These are phyloP conservation scores for Boletus subparvulus DNA, from an alignment of 768 basidiomycete genomes.

Conservation along the genomic window DNA sequence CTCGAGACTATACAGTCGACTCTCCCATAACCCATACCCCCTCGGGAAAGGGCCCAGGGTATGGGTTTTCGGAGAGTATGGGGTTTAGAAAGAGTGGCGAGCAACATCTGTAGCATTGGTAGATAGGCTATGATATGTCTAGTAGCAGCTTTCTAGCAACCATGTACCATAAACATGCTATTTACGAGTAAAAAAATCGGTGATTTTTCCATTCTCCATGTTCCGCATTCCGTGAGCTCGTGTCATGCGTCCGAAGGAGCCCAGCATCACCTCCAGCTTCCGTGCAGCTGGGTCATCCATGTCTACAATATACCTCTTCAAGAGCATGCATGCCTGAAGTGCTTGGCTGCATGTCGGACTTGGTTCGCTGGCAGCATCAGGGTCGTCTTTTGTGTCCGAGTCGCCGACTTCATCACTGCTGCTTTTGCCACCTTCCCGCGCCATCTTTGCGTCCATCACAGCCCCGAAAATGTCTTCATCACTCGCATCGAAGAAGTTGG, in stretches of 20 bases:
- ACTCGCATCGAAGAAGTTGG: background rate
- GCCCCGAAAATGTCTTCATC: background rate
- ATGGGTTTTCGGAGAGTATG: background rate
- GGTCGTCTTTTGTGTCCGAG: too few species aligned
- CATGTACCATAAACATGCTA: background rate
- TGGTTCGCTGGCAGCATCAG: background rate
- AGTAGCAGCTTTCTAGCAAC: background rate
- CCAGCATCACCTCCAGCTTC: background rate
- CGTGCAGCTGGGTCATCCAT: background rate
- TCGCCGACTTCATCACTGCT: background rate
- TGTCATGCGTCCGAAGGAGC: background rate
- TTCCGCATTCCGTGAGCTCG: background rate
- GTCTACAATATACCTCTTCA: background rate
- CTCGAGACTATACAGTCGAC: background rate
- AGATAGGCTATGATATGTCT: background rate
- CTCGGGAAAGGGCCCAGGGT: background rate
- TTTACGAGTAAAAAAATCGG: background rate
- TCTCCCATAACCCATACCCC: background rate
- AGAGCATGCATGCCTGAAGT: background rate
- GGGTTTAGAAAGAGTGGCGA: background rate
- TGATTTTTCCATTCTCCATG: background rate
- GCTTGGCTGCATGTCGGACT: background rate
- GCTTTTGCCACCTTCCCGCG: background rate
- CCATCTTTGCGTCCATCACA: background rate
- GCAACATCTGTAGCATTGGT: background rate